Percentiles rank a stretch among this genome's conserved stretches.
phyloP scores from a whole-genome alignment of 495 filamentous ascomycete genomes.

The Aspergillus egyptiacus region DNA sequence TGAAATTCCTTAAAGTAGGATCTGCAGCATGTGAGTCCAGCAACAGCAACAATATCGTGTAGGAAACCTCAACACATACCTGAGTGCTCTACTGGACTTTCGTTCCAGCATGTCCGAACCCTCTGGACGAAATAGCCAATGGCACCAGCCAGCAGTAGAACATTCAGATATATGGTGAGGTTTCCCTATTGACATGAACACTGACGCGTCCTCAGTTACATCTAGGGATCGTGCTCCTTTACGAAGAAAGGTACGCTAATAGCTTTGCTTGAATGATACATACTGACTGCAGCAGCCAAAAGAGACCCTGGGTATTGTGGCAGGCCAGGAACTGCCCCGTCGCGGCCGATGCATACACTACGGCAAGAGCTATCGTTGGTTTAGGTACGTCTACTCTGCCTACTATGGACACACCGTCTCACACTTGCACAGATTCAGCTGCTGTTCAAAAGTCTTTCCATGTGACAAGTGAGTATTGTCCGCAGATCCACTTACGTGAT shows the following conservation, averaged over 20 bases:
- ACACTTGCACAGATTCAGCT: slow-evolving; percentile 45
- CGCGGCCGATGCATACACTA: slow-evolving; percentile 77
- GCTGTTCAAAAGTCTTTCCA: slow-evolving; percentile 62
- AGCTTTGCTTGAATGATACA: not conserved
- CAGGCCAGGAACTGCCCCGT: slow-evolving; percentile 70
- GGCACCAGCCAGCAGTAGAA: too few relatives aligned
- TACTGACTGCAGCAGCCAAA: slow-evolving; percentile 28
- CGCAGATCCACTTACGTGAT: too few relatives aligned
- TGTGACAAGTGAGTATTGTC: slow-evolving; percentile 56
- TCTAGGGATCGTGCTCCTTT: slow-evolving; percentile 39
- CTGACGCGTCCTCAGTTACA: slow-evolving; percentile 20
- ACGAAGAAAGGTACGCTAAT: slow-evolving; percentile 44
- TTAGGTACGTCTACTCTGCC: slow-evolving; percentile 52
- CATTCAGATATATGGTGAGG: too few relatives aligned
- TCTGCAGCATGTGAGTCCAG: slow-evolving; percentile 40
- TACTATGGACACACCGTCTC: slow-evolving; percentile 2
- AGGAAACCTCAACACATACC: too few relatives aligned
- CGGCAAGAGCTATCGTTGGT: slow-evolving; percentile 77
- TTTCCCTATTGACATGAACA: too few relatives aligned
- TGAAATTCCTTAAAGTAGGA: slow-evolving; percentile 72
- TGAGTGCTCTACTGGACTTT: too few relatives aligned
- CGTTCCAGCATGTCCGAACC: too few relatives aligned
- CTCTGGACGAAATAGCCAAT: too few relatives aligned
- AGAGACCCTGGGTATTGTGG: slow-evolving; percentile 72
- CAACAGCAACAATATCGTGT: too few relatives aligned